Conservation (phyloP, 331 rosid species). For the Pyracantha coccinea region DNA sequence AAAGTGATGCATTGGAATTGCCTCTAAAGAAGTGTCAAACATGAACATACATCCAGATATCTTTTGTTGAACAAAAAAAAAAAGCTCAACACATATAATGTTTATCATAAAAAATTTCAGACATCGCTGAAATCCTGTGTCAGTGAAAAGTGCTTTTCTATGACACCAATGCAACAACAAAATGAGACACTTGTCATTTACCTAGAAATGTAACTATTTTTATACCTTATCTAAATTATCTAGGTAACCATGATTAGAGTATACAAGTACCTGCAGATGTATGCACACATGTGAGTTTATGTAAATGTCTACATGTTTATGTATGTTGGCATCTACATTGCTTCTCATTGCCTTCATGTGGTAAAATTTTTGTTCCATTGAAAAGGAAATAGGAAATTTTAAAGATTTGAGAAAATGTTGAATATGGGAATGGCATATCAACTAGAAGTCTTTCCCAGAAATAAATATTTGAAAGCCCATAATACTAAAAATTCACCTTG, state of each 20-base stretch:
- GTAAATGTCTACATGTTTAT: neutral
- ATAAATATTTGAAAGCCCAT: neutral
- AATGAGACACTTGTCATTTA: neutral
- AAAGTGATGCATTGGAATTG: neutral
- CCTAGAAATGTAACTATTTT: neutral
- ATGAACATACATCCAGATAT: neutral
- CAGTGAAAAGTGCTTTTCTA: neutral
- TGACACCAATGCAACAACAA: neutral
- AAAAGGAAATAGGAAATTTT: neutral
- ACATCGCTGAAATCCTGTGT: neutral
- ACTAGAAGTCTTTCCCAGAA: neutral
- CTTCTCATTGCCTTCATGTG: neutral
- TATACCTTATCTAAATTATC: neutral
- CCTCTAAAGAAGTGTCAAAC: neutral
- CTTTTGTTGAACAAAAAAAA: neutral
- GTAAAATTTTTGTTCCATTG: neutral
- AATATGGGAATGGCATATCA: neutral
- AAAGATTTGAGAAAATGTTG: neutral
- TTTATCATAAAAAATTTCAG: neutral
- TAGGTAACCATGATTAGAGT: neutral
- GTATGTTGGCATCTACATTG: neutral
- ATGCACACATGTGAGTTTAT: neutral
- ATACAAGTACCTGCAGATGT: neutral
- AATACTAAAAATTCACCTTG: slow-evolving; percentile 50
- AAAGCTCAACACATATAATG: neutral